These are phyloP conservation scores for Umbellularia californica DNA, from an alignment of 164 flowering plant genomes.

Conservation along the genomic window DNA sequence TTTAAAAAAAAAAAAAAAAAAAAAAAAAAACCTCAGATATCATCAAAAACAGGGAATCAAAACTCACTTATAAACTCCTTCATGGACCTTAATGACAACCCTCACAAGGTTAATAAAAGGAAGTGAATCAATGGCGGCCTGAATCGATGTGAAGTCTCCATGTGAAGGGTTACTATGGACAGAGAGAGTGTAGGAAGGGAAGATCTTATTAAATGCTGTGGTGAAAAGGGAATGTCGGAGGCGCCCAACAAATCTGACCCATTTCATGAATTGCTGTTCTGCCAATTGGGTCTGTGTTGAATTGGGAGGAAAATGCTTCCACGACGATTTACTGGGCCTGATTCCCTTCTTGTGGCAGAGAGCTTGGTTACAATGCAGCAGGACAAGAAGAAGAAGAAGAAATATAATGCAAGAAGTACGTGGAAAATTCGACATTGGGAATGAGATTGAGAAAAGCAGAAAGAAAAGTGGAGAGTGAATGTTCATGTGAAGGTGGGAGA, in stretches of 20 bases:
- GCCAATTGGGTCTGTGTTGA: conserved; percentile 46
- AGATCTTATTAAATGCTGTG: conserved; percentile 68
- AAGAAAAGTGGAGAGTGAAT: conserved; percentile 11
- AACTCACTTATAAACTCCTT: conserved; percentile 88
- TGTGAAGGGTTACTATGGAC: conserved; percentile 53
- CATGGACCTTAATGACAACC: conserved; percentile 81
- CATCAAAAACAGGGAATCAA: background rate
- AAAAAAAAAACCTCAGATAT: background rate
- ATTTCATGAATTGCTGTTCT: conserved; percentile 83
- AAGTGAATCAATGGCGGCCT: conserved; percentile 87
- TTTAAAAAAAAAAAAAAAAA: background rate
- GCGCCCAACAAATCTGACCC: conserved; percentile 87
- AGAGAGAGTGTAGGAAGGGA: conserved; percentile 67
- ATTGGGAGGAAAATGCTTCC: conserved; percentile 28
- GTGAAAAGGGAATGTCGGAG: conserved; percentile 70
- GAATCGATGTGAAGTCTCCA: conserved; percentile 85
- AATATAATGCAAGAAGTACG: conserved; percentile 21
- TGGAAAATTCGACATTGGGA: conserved; percentile 26
- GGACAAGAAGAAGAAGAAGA: conserved; percentile 34
- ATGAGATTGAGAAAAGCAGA: conserved; percentile 12
- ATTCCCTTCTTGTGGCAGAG: conserved; percentile 49
- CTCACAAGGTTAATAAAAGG: conserved; percentile 75
- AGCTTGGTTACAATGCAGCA: conserved; percentile 18
- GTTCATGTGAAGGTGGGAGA: conserved; percentile 1
- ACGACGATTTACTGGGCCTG: conserved; percentile 25